Conservation (phyloP, 2,329 filamentous ascomycete species). For the Berkeleyomyces rouxiae region DNA sequence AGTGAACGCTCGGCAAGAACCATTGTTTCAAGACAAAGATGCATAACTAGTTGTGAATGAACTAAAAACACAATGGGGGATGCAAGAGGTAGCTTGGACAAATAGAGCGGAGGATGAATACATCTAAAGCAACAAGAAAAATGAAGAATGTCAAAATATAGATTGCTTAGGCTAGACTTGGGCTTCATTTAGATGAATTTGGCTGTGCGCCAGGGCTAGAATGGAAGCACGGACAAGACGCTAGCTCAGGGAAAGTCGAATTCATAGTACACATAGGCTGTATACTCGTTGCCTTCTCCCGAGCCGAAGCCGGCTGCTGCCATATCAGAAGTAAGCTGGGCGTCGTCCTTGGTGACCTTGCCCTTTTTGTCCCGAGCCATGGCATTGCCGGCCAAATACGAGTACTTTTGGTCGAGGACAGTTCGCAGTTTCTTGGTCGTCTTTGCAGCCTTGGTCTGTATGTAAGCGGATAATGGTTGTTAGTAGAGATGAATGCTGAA, state of each 20-base stretch:
- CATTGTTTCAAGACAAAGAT: background rate
- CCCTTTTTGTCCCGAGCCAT: conserved; percentile 90
- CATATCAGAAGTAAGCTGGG: conserved; percentile 63
- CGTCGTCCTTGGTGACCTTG: conserved; percentile 78
- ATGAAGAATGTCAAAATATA: background rate
- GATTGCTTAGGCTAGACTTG: background rate
- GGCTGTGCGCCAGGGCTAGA: too few species aligned
- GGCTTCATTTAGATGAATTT: too few species aligned
- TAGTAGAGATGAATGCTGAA: background rate
- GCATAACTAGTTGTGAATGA: background rate
- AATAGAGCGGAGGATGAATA: background rate
- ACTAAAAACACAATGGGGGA: background rate
- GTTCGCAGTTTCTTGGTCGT: conserved; percentile 59
- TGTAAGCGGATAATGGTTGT: background rate
- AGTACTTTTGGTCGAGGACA: conserved; percentile 70
- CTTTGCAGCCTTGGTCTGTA: conserved; percentile 42
- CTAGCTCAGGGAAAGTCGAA: conserved; percentile 49
- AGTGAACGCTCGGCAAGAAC: too few species aligned
- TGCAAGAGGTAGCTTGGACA: background rate
- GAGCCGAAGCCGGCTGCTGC: conserved; percentile 53
- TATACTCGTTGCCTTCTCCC: conserved; percentile 69
- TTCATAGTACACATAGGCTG: conserved; percentile 93
- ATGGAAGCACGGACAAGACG: too few species aligned
- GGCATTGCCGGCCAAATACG: conserved; percentile 86
- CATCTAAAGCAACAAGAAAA: background rate